Percentiles rank a stretch among this genome's conserved stretches.
These are phyloP conservation scores for Mortierella alpina DNA, from an alignment of 192 early-diverging fungal species.

Conservation along the genomic window DNA sequence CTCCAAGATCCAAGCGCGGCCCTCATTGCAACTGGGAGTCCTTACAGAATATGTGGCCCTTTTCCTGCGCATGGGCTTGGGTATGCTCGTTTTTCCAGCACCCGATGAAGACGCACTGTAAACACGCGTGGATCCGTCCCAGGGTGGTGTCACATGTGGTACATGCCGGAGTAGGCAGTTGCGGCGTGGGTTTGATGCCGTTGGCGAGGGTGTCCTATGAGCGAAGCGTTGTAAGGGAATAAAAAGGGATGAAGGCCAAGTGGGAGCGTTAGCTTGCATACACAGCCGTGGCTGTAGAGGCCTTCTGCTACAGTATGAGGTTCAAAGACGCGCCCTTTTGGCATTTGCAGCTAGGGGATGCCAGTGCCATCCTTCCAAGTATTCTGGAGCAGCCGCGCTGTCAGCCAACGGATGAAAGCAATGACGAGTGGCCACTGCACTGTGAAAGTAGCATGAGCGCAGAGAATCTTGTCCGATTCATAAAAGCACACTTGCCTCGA, in stretches of 20 bases:
- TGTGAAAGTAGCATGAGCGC: too few species aligned
- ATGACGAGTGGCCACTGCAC: too few species aligned
- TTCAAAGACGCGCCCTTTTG: too few species aligned
- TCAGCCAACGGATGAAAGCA: too few species aligned
- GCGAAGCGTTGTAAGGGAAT: neutral
- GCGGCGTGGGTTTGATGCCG: constrained; percentile 17
- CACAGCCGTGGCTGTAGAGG: too few species aligned
- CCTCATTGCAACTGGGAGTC: too few species aligned
- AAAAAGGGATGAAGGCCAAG: too few species aligned
- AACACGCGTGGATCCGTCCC: constrained; percentile 82
- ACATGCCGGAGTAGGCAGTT: constrained; percentile 71
- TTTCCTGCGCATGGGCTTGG: constrained; percentile 61
- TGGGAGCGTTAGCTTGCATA: too few species aligned
- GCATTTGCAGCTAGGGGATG: too few species aligned
- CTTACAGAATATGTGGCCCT: constrained; percentile 66
- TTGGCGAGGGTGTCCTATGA: constrained; percentile 4
- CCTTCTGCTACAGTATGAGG: too few species aligned
- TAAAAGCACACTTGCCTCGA: constrained; percentile 23
- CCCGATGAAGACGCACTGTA: constrained; percentile 84
- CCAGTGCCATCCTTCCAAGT: too few species aligned
- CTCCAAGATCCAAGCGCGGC: neutral
- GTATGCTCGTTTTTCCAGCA: constrained; percentile 77
- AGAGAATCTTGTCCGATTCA: neutral
- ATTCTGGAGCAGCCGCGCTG: too few species aligned
- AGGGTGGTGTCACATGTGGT: constrained; percentile 63